Base-by-base conservation (phyloP, 1,139 yeast species). In the Yamadazyma dushanensis region DNA sequence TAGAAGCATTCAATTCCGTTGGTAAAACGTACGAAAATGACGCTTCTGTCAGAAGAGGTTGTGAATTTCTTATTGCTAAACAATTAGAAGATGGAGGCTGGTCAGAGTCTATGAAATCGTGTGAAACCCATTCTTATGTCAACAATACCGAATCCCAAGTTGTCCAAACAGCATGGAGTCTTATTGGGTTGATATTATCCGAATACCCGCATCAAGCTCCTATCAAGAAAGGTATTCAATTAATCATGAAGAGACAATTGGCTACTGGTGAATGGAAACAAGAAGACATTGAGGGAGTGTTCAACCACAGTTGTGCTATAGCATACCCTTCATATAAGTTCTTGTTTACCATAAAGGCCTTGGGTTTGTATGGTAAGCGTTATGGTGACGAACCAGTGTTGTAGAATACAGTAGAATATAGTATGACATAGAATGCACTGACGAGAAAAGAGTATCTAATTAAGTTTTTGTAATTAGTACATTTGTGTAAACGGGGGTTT, bases 281-380 rank as follows among this genome's bases (percentile, higher is more conserved):
- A 54, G 96, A 92, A 54, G 85, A 79, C 34, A 80, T 86, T 16
- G 97, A 92, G 60, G 99, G 99, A 33, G 97, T 92, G 0, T 94
- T 94, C 70, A 94, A 94, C 58, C 97, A 92, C 54, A 66, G 73
- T 27, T 80, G 87, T 70, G 97, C 95, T 2, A 94, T 94, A 53
- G 97, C 92, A 57, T 94, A 94, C 56, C 98, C 98, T 29, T 85
- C 88, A 46, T 94, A 94, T 63, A 80, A 85, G 61, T 92, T 84
- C 53, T 68, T 89, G 44, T 94, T 94, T 61, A 83, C 97, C 2
- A 85, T 92, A 53, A 92, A 92, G 58, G 98, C 98, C 0, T 66
- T 92, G 34, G 98, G 98, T 1, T 69, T 92, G 51, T 90, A 83
- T 49, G 57, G 57, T 13, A 63, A 66, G 30, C 57, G 51, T 40